phyloP scores from a whole-genome alignment of 2,329 filamentous ascomycete genomes.

The Diaporthe capsici region DNA sequence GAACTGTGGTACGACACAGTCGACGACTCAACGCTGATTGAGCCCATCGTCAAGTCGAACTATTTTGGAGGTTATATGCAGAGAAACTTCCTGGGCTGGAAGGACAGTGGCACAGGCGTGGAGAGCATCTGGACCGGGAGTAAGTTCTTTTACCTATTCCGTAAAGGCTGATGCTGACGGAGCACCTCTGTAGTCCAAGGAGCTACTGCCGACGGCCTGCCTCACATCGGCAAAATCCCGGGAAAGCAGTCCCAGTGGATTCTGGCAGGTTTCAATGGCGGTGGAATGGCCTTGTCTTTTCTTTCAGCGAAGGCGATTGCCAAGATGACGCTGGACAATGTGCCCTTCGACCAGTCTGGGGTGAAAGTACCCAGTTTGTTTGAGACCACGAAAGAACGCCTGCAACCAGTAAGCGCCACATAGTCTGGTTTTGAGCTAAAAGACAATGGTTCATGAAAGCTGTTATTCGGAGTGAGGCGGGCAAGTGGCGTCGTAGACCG shows the following conservation, averaged over 20 bases:
- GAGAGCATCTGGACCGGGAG: constrained; percentile 47
- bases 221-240: constrained; percentile 39
- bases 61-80: constrained; percentile 50
- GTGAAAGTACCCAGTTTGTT: constrained; percentile 30
- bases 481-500: not conserved
- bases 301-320: constrained; percentile 38
- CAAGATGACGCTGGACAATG: constrained; percentile 25
- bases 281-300: constrained; percentile 38
- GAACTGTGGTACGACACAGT: constrained; percentile 40
- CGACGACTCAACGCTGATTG: constrained; percentile 46
- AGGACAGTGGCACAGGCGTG: constrained; percentile 42
- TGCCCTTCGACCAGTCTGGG: constrained; percentile 28
- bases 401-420: not conserved
- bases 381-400: constrained; percentile 36
- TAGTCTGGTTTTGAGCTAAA: too few relatives aligned
- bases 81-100: constrained; percentile 45
- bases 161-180: constrained; percentile 7
- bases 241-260: constrained; percentile 34
- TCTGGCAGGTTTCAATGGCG: constrained; percentile 40
- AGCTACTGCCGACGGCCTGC: constrained; percentile 32
- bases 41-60: constrained; percentile 36
- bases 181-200: constrained; percentile 29
- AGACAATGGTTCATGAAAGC: too few relatives aligned
- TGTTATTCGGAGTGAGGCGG: too few relatives aligned
- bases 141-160: constrained; percentile 29